Conservation (phyloP, 306 rosid genomes). For the Vigna angularis region DNA sequence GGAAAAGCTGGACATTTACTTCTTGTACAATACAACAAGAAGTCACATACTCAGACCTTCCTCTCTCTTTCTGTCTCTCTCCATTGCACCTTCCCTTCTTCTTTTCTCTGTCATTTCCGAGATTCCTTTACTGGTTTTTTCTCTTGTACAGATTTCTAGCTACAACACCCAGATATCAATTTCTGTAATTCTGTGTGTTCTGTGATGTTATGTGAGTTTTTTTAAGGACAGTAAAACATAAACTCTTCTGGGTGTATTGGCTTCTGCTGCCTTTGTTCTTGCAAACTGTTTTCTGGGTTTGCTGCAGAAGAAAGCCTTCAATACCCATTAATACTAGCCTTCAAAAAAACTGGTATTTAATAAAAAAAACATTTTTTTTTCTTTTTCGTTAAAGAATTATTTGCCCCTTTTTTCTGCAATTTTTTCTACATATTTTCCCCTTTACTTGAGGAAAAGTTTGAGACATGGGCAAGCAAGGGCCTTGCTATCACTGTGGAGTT, state of each 20-base stretch:
- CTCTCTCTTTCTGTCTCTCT: slow-evolving; percentile 55
- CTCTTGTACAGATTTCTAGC: slow-evolving; percentile 66
- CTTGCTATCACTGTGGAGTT: slow-evolving; percentile 99
- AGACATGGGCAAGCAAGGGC: slow-evolving; percentile 97
- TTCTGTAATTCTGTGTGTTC: slow-evolving; percentile 61
- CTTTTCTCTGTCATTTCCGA: slow-evolving; percentile 80
- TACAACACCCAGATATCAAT: slow-evolving; percentile 57
- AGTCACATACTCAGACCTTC: slow-evolving; percentile 62
- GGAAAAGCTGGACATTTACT: slow-evolving; percentile 73
- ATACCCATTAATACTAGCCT: slow-evolving; percentile 52
- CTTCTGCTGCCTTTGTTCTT: slow-evolving; percentile 59
- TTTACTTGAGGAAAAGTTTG: slow-evolving; percentile 60
- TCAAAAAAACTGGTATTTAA: slow-evolving; percentile 56
- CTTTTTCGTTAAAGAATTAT: slow-evolving; percentile 45
- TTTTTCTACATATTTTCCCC: slow-evolving; percentile 41
- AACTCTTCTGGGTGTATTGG: slow-evolving; percentile 67
- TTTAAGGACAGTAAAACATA: slow-evolving; percentile 57
- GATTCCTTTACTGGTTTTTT: slow-evolving; percentile 81
- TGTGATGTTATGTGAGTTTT: slow-evolving; percentile 52
- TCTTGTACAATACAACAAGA: slow-evolving; percentile 70
- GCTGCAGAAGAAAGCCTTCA: slow-evolving; percentile 57
- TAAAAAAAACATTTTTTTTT: slow-evolving; percentile 30
- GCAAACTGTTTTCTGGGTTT: slow-evolving; percentile 68
- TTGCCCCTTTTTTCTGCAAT: slow-evolving; percentile 44
- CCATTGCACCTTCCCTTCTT: slow-evolving; percentile 80